Base-by-base conservation (phyloP, 768 basidiomycete species). In the Russula olivacea region DNA sequence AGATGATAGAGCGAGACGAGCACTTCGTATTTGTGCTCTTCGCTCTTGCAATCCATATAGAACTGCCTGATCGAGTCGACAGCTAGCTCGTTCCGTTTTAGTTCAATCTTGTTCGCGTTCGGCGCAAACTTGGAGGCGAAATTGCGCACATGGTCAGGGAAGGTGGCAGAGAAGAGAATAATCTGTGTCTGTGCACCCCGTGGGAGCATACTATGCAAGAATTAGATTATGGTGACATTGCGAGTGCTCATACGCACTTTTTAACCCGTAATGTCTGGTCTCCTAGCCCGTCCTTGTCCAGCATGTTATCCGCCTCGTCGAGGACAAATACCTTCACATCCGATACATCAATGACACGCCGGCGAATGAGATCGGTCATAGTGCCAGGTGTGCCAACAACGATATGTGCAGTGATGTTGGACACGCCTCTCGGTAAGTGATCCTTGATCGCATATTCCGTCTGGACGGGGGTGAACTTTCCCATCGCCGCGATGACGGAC, bases 281-380 rank as follows among this genome's bases (percentile, higher is more conserved):
- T 12, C 94, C 93, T 55, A 98, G 77, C 21, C 91, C 90, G 73
- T 94, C 92, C 70, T 93, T 86, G 72, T 95, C 94, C 68, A 99
- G 79, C 96, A 98, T 98, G 75, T 98, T 97, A 75, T 99, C 97
- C 43, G 97, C 97, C 76, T 99, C 97, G 71, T 99, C 97, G 9
- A 98, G 79, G 4, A 98, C 96, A 61, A 98, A 93, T 3, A 96
- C 91, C 71, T 91, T 92, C 73, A 99, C 82, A 34, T 86, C 79
- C 53, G 80, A 82, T 17, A 87, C 77, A 70, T 98, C 91, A 61
- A 98, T 81, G 49, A 93, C 87, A 67, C 77, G 87, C 70, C 82
- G 80, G 68, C 85, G 78, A 69, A 98, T 84, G 71, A 97, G 81
- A 74, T 96, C 93, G 45, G 84, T 80, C 84, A 97, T 88, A 23